Evolutionary conservation across 306 rosid genomes (phyloP).

Genomic region (Hippophae rhamnoides): DNA sequence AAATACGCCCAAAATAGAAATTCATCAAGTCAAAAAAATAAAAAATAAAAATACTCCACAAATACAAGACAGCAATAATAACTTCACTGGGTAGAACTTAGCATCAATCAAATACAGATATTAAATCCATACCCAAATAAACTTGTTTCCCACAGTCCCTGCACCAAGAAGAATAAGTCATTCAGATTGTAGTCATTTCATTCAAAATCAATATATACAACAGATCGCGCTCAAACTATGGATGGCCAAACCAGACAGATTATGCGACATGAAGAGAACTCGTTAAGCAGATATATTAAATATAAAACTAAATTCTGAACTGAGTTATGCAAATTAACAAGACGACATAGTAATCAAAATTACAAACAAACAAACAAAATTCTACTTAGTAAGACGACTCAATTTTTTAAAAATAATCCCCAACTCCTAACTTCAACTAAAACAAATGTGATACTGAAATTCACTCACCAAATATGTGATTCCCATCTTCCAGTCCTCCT

Average conservation of each 20-base stretch:
- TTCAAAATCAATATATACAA: no score
- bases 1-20: not conserved
- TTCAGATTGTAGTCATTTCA: not conserved
- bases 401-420: no score
- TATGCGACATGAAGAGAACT: no score
- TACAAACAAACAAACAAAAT: no score
- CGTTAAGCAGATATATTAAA: not conserved
- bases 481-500: constrained; percentile 96
- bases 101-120: constrained; percentile 1
- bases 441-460: not conserved
- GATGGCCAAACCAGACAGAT: no score
- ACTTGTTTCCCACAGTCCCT: constrained; percentile 97
- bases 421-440: not conserved
- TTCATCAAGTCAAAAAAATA: not conserved
- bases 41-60: not conserved
- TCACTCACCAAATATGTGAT: constrained; percentile 78
- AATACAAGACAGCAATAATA: not conserved
- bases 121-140: constrained; percentile 58
- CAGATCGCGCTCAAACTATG: no score
- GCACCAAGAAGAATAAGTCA: constrained; percentile 9
- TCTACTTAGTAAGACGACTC: no score
- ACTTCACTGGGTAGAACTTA: not conserved
- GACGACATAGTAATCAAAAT: not conserved
- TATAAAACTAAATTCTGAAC: not conserved
- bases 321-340: not conserved